Evolutionary conservation across 352 stramenopile species (phyloP).

Genomic region (Globisporangium lucens): DNA sequence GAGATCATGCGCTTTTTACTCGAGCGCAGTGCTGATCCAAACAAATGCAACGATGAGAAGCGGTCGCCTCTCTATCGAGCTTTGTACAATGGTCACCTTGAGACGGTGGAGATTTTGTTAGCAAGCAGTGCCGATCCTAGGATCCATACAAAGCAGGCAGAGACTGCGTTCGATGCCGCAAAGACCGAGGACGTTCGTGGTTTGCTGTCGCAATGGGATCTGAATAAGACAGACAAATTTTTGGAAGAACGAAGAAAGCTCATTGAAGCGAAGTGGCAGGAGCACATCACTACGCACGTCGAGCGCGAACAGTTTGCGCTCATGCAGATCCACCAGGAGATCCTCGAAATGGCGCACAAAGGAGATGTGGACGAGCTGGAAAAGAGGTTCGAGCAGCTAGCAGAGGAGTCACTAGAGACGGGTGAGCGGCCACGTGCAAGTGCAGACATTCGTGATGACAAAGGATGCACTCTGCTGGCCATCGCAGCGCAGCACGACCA

Average conservation of each 20-base stretch:
- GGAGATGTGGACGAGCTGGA: conserved; percentile 54
- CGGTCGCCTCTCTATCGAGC: conserved; percentile 82
- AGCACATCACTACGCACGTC: conserved; percentile 81
- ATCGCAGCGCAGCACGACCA: conserved; percentile 76
- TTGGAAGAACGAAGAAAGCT: conserved; percentile 55
- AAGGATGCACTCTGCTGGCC: conserved; percentile 70
- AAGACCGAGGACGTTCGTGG: conserved; percentile 67
- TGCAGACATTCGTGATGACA: conserved; percentile 75
- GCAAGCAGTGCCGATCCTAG: conserved; percentile 71
- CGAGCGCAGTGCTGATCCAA: conserved; percentile 78
- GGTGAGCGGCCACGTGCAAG: conserved; percentile 59
- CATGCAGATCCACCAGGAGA: conserved; percentile 78
- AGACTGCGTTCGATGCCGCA: conserved; percentile 85
- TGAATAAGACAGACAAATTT: conserved; percentile 63
- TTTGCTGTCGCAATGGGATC: conserved; percentile 66
- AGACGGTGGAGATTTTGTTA: conserved; percentile 64
- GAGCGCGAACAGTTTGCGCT: conserved; percentile 82
- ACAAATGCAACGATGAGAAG: conserved; percentile 81
- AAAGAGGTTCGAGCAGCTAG: conserved; percentile 62
- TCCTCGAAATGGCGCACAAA: conserved; percentile 46
- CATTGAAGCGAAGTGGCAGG: conserved; percentile 81
- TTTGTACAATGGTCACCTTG: conserved; percentile 82
- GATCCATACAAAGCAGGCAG: conserved; percentile 64
- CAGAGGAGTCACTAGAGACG: conserved; percentile 59
- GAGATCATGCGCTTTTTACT: conserved; percentile 69